phyloP scores from a whole-genome alignment of 2,329 filamentous ascomycete genomes.

The Colletotrichum phormii region DNA sequence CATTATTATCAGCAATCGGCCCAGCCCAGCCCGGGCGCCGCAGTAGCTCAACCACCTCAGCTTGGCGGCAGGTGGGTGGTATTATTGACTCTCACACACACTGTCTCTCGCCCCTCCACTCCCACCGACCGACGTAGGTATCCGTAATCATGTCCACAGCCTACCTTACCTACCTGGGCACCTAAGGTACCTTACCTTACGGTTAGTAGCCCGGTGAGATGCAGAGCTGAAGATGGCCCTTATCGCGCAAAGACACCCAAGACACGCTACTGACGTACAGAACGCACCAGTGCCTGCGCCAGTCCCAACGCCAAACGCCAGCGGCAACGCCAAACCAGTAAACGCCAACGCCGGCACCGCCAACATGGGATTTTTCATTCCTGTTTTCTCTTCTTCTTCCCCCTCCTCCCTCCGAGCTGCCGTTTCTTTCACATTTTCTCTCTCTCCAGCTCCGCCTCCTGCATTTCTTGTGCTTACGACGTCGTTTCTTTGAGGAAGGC shows the following conservation, averaged over 20 bases:
- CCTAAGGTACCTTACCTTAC: too few species aligned
- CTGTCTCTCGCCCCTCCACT: not conserved
- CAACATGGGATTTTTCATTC: constrained; percentile 15
- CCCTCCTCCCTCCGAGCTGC: not conserved
- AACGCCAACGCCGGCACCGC: constrained; percentile 11
- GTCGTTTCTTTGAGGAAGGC: not conserved
- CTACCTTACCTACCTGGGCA: too few species aligned
- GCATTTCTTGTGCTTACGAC: not conserved
- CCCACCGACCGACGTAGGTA: not conserved
- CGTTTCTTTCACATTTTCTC: not conserved
- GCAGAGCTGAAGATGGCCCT: constrained; percentile 4
- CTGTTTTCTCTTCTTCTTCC: constrained; percentile 17
- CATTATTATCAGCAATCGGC: not conserved
- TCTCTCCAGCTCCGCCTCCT: not conserved
- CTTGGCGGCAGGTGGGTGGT: constrained; percentile 11
- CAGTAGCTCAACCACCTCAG: not conserved
- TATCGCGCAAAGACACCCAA: constrained; percentile 4
- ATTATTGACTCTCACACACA: constrained; percentile 10
- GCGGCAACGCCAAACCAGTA: not conserved
- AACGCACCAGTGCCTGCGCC: constrained; percentile 12
- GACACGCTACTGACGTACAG: not conserved
- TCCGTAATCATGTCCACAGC: not conserved
- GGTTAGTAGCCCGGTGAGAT: not conserved
- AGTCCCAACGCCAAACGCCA: constrained; percentile 8
- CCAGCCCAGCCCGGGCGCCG: not conserved